A percentile compares a stretch with the other conserved stretches of the same genome.
Evolutionary conservation across 495 filamentous ascomycete genomes (phyloP).

Genomic region (Niebla homalea): DNA sequence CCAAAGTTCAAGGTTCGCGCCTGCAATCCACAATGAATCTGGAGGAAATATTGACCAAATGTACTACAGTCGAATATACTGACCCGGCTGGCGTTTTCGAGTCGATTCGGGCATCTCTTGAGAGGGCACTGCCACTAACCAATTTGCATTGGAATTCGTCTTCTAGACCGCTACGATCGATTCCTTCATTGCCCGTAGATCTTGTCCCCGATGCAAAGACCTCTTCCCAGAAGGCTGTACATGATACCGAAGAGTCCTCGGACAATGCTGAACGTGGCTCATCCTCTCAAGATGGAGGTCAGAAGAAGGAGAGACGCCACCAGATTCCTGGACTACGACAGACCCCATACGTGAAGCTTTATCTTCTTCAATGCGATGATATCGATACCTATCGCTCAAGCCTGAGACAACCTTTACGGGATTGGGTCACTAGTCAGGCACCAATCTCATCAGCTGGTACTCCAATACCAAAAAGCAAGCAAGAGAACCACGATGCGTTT

Average conservation of each 20-base stretch:
- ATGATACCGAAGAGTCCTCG: constrained; percentile 9
- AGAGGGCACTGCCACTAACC: constrained; percentile 69
- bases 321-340: constrained; percentile 90
- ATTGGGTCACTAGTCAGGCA: constrained; percentile 79
- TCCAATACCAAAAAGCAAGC: constrained; percentile 33
- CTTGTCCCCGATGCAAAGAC: constrained; percentile 46
- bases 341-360: constrained; percentile 88
- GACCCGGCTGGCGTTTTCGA: constrained; percentile 81
- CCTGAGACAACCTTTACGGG: constrained; percentile 62
- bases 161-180: constrained; percentile 76
- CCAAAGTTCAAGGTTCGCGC: constrained; percentile 8
- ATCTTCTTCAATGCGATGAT: constrained; percentile 82
- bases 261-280: constrained; percentile 16
- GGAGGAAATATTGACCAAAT: not conserved
- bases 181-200: constrained; percentile 81
- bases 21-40: not conserved
- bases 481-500: constrained; percentile 85
- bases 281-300: not conserved
- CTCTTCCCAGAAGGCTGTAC: constrained; percentile 19
- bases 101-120: constrained; percentile 60
- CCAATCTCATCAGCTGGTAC: constrained; percentile 29
- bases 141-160: constrained; percentile 97
- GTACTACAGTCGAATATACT: constrained; percentile 49
- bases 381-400: constrained; percentile 80
- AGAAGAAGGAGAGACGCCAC: constrained; percentile 56